These are phyloP conservation scores for Kwoniella shivajii DNA, from an alignment of 1,284 basidiomycete genomes.

Conservation along the genomic window DNA sequence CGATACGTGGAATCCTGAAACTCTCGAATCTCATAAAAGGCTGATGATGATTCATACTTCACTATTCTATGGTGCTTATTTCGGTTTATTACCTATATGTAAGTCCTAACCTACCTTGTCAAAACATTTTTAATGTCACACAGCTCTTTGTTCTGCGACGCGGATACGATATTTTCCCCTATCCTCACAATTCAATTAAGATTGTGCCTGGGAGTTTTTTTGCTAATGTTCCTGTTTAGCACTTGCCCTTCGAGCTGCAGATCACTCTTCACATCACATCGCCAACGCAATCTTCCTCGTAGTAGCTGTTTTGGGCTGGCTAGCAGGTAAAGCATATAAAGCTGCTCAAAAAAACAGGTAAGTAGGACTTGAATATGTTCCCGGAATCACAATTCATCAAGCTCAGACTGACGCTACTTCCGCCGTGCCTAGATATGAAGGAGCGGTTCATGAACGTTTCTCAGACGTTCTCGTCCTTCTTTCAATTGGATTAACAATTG, in stretches of 20 bases:
- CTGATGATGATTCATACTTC: constrained; percentile 40
- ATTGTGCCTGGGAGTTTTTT: not conserved
- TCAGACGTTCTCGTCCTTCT: constrained; percentile 40
- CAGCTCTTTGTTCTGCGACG: too few relatives aligned
- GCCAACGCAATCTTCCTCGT: constrained; percentile 35
- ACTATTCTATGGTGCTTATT: constrained; percentile 40
- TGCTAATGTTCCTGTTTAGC: constrained; percentile 19
- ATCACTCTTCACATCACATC: constrained; percentile 43
- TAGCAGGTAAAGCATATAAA: constrained; percentile 44
- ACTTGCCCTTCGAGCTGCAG: constrained; percentile 41
- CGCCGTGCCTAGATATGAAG: constrained; percentile 39
- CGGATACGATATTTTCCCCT: too few relatives aligned
- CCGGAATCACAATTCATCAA: too few relatives aligned
- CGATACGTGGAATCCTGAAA: constrained; percentile 34
- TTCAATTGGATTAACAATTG: constrained; percentile 33
- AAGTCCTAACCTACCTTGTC: constrained; percentile 14
- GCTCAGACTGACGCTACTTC: not conserved
- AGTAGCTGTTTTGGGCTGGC: constrained; percentile 42
- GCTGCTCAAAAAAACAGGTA: constrained; percentile 42
- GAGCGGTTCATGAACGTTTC: constrained; percentile 38
- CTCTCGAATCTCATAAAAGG: constrained; percentile 29
- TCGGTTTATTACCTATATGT: constrained; percentile 44
- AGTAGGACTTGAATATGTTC: constrained; percentile 20
- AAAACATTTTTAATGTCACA: too few relatives aligned
- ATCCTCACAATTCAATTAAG: too few relatives aligned